Conservation (phyloP, 2,329 filamentous ascomycete genomes). For the Pseudogymnoascus sp. region DNA sequence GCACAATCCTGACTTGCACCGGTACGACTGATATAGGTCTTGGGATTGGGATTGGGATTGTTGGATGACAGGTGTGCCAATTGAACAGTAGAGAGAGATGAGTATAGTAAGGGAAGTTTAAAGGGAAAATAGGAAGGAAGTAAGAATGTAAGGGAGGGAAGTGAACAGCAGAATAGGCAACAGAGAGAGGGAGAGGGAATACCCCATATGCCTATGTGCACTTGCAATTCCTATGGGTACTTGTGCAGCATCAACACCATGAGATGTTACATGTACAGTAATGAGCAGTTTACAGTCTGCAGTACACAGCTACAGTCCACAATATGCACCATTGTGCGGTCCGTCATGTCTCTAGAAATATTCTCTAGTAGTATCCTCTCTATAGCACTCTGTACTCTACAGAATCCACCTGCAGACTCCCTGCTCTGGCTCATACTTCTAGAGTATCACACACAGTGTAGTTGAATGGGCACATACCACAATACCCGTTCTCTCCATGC, state of each 20-base stretch:
- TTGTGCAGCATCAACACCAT: neutral
- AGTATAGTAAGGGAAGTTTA: conserved; percentile 13
- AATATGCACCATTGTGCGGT: neutral
- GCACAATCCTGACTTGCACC: neutral
- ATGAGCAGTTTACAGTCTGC: neutral
- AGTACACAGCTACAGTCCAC: neutral
- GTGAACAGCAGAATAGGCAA: neutral
- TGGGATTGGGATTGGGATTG: neutral
- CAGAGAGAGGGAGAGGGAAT: neutral
- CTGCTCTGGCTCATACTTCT: neutral
- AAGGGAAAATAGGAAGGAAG: conserved; percentile 12
- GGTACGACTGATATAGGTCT: neutral
- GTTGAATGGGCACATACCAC: neutral
- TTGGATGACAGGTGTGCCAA: neutral
- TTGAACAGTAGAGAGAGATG: conserved; percentile 12
- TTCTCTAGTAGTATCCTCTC: neutral
- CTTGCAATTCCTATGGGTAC: neutral
- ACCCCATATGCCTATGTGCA: neutral
- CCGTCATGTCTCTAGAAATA: neutral
- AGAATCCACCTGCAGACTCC: neutral
- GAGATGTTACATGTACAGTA: neutral
- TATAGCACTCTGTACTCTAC: neutral
- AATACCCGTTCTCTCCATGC: neutral
- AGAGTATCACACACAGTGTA: neutral
- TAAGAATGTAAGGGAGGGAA: neutral